These are phyloP conservation scores for Cephalotrichum gorgonifer DNA, from an alignment of 2,329 filamentous ascomycete species.

Conservation along the genomic window DNA sequence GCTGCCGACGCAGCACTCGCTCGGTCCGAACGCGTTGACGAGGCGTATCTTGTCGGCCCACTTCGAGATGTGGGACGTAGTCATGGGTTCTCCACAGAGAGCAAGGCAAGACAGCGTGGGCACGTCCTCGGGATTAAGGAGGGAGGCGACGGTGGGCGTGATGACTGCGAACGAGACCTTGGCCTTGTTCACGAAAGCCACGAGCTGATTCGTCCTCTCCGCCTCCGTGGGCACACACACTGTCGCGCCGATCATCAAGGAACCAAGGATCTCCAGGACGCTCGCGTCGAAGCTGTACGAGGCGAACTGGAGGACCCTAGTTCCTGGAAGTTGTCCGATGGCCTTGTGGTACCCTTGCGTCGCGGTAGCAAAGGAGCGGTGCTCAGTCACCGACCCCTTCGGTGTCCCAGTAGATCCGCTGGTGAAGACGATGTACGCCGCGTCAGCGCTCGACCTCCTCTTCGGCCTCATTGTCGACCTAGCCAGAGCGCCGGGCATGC, in stretches of 20 bases:
- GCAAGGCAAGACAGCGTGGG: constrained; percentile 34
- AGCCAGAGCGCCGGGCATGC: constrained; percentile 21
- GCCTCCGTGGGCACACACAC: constrained; percentile 45
- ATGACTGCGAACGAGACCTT: constrained; percentile 33
- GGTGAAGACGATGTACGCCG: constrained; percentile 51
- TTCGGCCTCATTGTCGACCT: background rate
- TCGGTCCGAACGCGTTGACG: constrained; percentile 42
- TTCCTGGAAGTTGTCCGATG: constrained; percentile 29
- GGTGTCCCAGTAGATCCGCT: constrained; percentile 55
- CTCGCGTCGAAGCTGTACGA: constrained; percentile 46
- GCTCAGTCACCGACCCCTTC: constrained; percentile 48
- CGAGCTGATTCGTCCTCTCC: constrained; percentile 33
- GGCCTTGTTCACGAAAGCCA: constrained; percentile 29
- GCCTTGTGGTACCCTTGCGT: constrained; percentile 29
- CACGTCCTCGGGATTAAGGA: constrained; percentile 33
- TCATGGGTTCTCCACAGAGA: constrained; percentile 42
- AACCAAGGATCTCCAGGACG: constrained; percentile 43
- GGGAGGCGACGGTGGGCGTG: constrained; percentile 38
- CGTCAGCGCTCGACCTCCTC: constrained; percentile 10
- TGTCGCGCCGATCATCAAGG: constrained; percentile 36
- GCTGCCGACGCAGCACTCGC: constrained; percentile 42
- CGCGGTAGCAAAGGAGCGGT: constrained; percentile 34
- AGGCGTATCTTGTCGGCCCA: constrained; percentile 36
- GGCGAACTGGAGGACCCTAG: constrained; percentile 35
- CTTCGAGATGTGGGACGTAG: constrained; percentile 32